Base-by-base conservation (phyloP, 1,284 basidiomycete species). In the Trichosporon sp. region DNA sequence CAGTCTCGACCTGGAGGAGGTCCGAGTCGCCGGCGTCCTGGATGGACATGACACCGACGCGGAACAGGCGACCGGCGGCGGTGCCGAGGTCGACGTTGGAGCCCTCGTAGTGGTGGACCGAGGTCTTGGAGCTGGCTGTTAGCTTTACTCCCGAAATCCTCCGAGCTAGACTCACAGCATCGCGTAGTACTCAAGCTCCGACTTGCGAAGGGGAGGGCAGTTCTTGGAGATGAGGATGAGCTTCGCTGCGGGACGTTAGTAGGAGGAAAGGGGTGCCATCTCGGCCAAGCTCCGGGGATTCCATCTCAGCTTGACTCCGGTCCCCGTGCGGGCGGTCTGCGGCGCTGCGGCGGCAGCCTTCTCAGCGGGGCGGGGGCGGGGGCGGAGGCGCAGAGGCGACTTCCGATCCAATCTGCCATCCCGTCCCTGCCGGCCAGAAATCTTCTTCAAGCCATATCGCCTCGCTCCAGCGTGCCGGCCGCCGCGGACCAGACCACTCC, bases 171-270 rank as follows among this genome's bases (percentile, higher is more conserved):
- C 79, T 75, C 74, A 86, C 79, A 99, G 88, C 96, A 99, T 99
- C 86, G 97, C 97, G 85, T 99, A 99, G 89, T 99, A 99, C 88
- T 99, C 97, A 74, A 99, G 88, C 89, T 99, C 97, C 70, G 95
- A 98, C 86, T 98, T 98, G 86, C 97, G 93, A 75, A 99, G 89
- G 74, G 97, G 97, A 70, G 96, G 97, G 86, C 95, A 98, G 88
- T 99, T 99, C 79, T 94, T 95, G 80, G 96, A 95, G 84, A 99
- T 98, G 84, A 99, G 87, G 81, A 99, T 91, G 79, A 99, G 93
- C 87, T 98, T 99, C 85, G 96, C 97, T 97, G 77, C 83, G 38
- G 51, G 15, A 13, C 29, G 58, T 47, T 34, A 65, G 62, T 34
- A 62, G 38, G 44, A 51, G 42, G 23, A 72, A 68, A 90, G 91